Percentiles rank a stretch among this genome's conserved stretches.
phyloP scores from a whole-genome alignment of 257 asterid species.

The Solanum tacnaense region DNA sequence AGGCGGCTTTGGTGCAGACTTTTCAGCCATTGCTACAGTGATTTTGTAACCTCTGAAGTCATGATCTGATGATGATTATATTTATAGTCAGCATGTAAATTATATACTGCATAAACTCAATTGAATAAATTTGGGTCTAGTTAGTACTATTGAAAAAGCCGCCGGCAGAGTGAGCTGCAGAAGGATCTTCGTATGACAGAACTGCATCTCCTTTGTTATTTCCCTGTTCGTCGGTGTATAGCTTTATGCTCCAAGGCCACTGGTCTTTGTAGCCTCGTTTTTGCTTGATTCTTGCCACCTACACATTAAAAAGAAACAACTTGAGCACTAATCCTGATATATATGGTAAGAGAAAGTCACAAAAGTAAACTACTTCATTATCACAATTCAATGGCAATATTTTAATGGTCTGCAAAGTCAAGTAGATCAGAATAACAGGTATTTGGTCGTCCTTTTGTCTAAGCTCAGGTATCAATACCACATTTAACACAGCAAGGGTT shows the following conservation, averaged over 20 bases:
- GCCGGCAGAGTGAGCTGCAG: constrained; percentile 98
- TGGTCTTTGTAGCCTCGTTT: constrained; percentile 98
- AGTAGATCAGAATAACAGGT: background rate
- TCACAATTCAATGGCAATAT: background rate
- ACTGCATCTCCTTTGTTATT: constrained; percentile 97
- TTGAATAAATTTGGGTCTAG: background rate
- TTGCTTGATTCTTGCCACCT: constrained; percentile 98
- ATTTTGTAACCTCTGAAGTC: constrained; percentile 79
- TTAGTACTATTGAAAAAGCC: constrained; percentile 81
- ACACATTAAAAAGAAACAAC: background rate
- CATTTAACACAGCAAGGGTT: background rate
- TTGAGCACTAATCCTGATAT: background rate
- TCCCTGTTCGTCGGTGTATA: constrained; percentile 92
- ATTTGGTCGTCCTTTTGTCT: background rate
- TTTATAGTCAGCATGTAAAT: background rate
- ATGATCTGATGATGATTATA: constrained; percentile 37
- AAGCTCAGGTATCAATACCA: background rate
- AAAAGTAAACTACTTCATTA: background rate
- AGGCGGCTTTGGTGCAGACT: constrained; percentile 84
- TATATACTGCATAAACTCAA: background rate
- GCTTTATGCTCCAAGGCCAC: constrained; percentile 99
- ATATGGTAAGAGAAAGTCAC: background rate
- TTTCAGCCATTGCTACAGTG: constrained; percentile 89
- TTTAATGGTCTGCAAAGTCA: background rate
- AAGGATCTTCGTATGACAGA: constrained; percentile 94